These are phyloP conservation scores for Solanum appendiculatum DNA, from an alignment of 257 asterid genomes.

Conservation along the genomic window DNA sequence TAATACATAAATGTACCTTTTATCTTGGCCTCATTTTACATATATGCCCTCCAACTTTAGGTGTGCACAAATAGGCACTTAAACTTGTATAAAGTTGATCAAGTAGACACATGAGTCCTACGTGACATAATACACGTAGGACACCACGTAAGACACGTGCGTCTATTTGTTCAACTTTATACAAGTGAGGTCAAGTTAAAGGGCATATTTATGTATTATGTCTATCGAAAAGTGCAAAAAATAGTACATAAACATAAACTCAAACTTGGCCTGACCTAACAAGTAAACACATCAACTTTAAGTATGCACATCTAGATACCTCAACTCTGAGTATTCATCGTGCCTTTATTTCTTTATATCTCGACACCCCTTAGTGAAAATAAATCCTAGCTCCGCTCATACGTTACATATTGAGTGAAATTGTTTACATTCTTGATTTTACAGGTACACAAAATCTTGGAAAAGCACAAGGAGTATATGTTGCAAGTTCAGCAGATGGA, in stretches of 20 bases:
- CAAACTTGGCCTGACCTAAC: background rate
- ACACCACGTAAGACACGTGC: background rate
- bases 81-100: too few relatives aligned
- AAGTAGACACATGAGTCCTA: background rate
- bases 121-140: too few relatives aligned
- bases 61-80: too few relatives aligned
- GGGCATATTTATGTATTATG: background rate
- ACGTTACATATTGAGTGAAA: background rate
- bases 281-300: background rate
- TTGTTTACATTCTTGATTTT: background rate
- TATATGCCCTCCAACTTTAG: background rate
- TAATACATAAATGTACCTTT: too few relatives aligned
- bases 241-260: background rate
- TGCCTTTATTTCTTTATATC: background rate
- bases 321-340: background rate
- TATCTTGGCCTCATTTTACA: too few relatives aligned
- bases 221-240: background rate
- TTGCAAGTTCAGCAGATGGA: slow-evolving; percentile 45
- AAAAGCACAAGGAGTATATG: slow-evolving; percentile 42
- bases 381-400: background rate
- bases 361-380: background rate
- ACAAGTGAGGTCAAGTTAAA: background rate
- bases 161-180: background rate
- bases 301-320: background rate
- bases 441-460: slow-evolving; percentile 24